Conservation (phyloP, 208 protist genomes). For the Angomonas deanei region DNA sequence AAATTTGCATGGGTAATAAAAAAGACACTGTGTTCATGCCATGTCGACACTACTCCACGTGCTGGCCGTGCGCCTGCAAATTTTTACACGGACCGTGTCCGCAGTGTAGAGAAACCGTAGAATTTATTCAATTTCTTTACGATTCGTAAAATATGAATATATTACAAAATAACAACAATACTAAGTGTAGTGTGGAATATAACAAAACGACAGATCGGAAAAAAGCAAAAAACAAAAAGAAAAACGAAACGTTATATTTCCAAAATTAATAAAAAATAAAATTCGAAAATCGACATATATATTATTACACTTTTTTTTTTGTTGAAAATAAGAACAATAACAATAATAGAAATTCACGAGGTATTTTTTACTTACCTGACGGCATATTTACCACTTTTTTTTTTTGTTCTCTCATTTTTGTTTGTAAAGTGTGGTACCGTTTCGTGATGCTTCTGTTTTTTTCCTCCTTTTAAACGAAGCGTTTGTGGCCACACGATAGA, state of each 20-base stretch:
- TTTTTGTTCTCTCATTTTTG: conserved; percentile 13
- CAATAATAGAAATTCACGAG: no score
- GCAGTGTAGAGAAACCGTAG: conserved; percentile 29
- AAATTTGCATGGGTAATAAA: conserved; percentile 50
- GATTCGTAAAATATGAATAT: conserved; percentile 22
- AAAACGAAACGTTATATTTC: no score
- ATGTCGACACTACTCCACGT: conserved; percentile 62
- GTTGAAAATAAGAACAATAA: no score
- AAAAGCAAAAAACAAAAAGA: no score
- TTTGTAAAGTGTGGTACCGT: not conserved
- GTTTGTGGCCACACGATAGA: no score
- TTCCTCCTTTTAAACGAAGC: not conserved
- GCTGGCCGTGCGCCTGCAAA: conserved; percentile 49
- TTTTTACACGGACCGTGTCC: conserved; percentile 34
- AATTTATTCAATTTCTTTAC: conserved; percentile 52
- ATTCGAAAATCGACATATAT: no score
- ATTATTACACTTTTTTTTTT: no score
- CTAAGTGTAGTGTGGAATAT: no score
- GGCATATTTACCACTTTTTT: conserved; percentile 6
- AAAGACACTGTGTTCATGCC: conserved; percentile 68
- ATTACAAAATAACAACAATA: no score
- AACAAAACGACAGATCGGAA: no score
- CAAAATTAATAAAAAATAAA: no score
- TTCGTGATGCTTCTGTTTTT: not conserved
- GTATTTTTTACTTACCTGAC: no score